Conservation (phyloP, 352 stramenopile genomes). For the Elongisporangium prolatum region DNA sequence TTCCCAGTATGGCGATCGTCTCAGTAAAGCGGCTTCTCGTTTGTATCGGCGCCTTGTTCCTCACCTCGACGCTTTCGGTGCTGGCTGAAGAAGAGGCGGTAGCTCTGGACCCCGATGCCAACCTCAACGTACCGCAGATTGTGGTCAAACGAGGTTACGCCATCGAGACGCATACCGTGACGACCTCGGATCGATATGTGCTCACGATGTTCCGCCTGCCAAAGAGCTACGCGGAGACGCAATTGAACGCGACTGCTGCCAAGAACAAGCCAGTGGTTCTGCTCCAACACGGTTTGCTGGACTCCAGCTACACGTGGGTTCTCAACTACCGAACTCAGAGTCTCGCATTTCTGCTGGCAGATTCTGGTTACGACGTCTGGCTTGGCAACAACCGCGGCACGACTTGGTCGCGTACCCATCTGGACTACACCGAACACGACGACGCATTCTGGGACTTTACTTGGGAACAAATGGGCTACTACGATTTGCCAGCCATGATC, state of each 20-base stretch:
- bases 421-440: conserved; percentile 28
- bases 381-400: conserved; percentile 57
- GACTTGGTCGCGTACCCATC: conserved; percentile 39
- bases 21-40: too few species aligned
- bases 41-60: too few species aligned
- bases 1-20: too few species aligned
- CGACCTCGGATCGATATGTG: conserved; percentile 43
- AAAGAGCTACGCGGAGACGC: conserved; percentile 33
- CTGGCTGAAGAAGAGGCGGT: conserved; percentile 5
- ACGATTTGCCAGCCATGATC: conserved; percentile 43
- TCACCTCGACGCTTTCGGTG: background rate
- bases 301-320: conserved; percentile 49
- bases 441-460: conserved; percentile 47
- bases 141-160: conserved; percentile 34
- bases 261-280: conserved; percentile 38
- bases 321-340: conserved; percentile 46
- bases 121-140: conserved; percentile 26
- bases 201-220: conserved; percentile 55
- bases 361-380: conserved; percentile 56
- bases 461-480: conserved; percentile 48
- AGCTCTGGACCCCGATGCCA: conserved; percentile 30
- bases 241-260: conserved; percentile 8
- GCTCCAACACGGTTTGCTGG: conserved; percentile 46
- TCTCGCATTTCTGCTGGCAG: conserved; percentile 39
- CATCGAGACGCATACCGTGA: conserved; percentile 43